Evolutionary conservation across 2,329 filamentous ascomycete genomes (phyloP), one percentile per base, ranked within the genome.

Genomic region (Fusarium sp.): DNA sequence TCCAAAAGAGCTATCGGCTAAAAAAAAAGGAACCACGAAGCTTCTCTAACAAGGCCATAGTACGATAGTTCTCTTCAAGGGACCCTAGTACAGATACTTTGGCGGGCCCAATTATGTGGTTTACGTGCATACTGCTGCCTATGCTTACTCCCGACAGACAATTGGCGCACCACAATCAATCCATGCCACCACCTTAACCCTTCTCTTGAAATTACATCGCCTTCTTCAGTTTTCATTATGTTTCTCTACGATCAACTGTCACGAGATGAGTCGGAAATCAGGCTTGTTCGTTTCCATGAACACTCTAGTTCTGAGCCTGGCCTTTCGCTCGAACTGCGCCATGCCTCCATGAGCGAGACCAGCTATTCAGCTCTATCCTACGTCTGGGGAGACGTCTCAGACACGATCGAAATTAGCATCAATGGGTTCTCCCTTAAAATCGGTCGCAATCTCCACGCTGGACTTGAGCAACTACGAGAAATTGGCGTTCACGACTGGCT

Each of bases 331-430:
- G 60, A 67, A 13, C 37, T 65, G 1, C 35, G 48, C 6, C n/a
- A 67, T 6, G 37, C 22, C 8, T 45, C 11, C 10, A 67, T 67
- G n/a, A 33, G 20, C 9, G 14, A 27, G 10, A 27, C 14, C 11
- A 35, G 13, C 6, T 65, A 65, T 22, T 22, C 61, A 1, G 65
- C 61, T 39, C 16, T 67, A 6, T 58, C 65, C 1, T 50, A 65
- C 8, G 39, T 65, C 13, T 65, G 31, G 50, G 50, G 65, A 2
- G 20, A 64, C 10, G 1, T 22, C 4, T 24, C 5, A 20, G 6
- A 22, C 2, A 10, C n/a, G 2, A 3, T 48, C 5, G 33, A 58
- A 5, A 58, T 67, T 4, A 10, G 9, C 1, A 6, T 65, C 6
- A 67, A 67, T 1, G 5, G 10, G 6, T 24, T 11, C 0, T 7